Evolutionary conservation across 2,329 filamentous ascomycete genomes (phyloP), one percentile per base, ranked within the genome.

Genomic region (Thielaviopsis musarum): DNA sequence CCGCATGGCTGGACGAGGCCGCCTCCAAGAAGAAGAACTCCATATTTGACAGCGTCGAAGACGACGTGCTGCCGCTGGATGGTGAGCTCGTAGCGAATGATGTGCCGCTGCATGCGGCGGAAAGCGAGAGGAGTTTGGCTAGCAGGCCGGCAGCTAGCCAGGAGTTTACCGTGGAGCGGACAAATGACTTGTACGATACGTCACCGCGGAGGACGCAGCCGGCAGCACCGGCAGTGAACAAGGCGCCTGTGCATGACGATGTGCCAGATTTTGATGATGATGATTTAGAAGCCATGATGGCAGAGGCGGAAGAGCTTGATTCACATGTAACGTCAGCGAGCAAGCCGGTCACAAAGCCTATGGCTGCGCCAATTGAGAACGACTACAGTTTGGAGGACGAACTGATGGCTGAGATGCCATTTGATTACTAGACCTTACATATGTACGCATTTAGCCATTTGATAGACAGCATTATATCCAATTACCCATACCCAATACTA

Each of bases 1-100:
- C 81, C 68, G 83, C 87, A 63, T 95, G 89, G 87, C 91, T 97
- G 64, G 81, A 91, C 60, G 87, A 94, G 69, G 75, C 79, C 9
- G 81, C 82, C 30, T 34, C 30, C 0, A 79, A n/a, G 17, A 45
- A 72, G 54, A 64, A 69, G 0, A 64, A 67, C 13, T 68, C 69
- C 0, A 68, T 72, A 2, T 65, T 66, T 1, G 68, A 69, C 2
- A 69, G 70, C 5, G 69, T 69, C 0, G 67, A 63, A 24, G 62
- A 64, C 13, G 63, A 67, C 54, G 7, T 26, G 17, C 19, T 45
- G 7, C 54, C 26, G 30, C 30, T 34, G 30, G 3, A 26, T 6
- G 24, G 5, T 34, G 30, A n/a, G n/a, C n/a, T n/a, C n/a, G n/a
- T n/a, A n/a, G n/a, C n/a, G n/a, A n/a, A n/a, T n/a, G n/a, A n/a